Base-by-base conservation (phyloP, 2,329 filamentous ascomycete species). In the Truncatella angustata region DNA sequence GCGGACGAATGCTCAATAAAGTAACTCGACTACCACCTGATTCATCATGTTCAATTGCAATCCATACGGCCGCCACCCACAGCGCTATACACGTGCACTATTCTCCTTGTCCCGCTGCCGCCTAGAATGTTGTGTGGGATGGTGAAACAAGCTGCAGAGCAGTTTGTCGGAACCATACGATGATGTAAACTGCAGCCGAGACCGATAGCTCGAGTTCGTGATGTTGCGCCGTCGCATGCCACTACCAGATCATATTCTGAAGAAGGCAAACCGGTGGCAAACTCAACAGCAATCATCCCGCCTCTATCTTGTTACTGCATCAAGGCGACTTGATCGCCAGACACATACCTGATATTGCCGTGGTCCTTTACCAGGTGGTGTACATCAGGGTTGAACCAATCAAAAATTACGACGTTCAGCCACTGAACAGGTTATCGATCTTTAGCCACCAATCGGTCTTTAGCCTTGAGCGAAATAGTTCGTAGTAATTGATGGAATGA, bases 201-300 rank as follows among this genome's bases (percentile, higher is more conserved):
- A 12, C 70, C 73, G 7, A 78, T 66, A 2, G 73, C 71, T 40
- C 77, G 67, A 23, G 74, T 79, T 36, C 70, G 64, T 3, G 77
- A 80, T 2, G 68, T 73, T 10, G 73, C 62, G 2, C 77, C 77
- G 53, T 80, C 77, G 50, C 71, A 73, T 20, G 73, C 76, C 11
- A 80, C 71, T 14, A 80, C 70, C 3, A 80, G 69, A 51, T 79
- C 76, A 54, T 66, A 79, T n/a, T 69, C 58, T 4, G 67, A 46
- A 4, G 66, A 55, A 6, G 66, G 66, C 3, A 60, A 55, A 23
- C 69, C 65, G 37, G 73, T 73, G 12, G 63, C 56, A 54, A 77
- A 76, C 26, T 72, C 66, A 26, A 78, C 72, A 2, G 56, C 64
- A 42, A 74, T 58, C 3, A 68, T 66, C 1, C 65, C 64, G n/a